Base-by-base conservation (phyloP, 345 rosid species). In the Acer campestre region DNA sequence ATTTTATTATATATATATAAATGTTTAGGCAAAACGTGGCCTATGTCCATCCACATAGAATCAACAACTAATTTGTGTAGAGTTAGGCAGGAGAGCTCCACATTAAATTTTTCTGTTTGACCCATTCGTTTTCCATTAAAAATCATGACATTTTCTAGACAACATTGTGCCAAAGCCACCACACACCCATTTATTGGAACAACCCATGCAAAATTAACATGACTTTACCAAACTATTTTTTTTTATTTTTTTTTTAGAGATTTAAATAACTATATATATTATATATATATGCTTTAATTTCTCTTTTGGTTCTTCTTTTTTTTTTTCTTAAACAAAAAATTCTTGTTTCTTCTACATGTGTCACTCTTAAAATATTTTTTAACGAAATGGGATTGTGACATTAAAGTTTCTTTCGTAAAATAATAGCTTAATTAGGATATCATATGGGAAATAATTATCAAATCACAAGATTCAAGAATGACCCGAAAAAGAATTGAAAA, bases 21-120 rank as follows among this genome's bases (percentile, higher is more conserved):
- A n/a, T 25, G 0, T 31, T 31, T 31, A 31, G 7, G 20, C 67
- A 1, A 27, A 68, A 82, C 84, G 84, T 81, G 85, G 86, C 84
- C 62, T 46, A 14, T 10, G 38, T 69, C 23, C 59, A 71, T 64
- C 89, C 87, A 80, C 62, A 17, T 29, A 56, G 6, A 49, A 71
- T 20, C 40, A 70, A 64, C 80, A 77, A 72, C 75, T 80, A 62
- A 40, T 17, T 7, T 20, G 5, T 46, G 69, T 81, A 73, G 68
- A 76, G 82, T 70, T 80, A 65, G 73, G 83, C 79, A 71, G 51
- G 23, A 70, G 61, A 27, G 78, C 40, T 29, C 75, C 59, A 51
- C 35, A 62, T 20, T 62, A 11, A 61, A 25, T n/a, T 44, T 71
- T 65, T 62, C 16, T 58, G 59, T 63, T 74, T 76, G 70, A 71